phyloP scores from a whole-genome alignment of 2,329 filamentous ascomycete genomes.

The Cercospora berteroae region DNA sequence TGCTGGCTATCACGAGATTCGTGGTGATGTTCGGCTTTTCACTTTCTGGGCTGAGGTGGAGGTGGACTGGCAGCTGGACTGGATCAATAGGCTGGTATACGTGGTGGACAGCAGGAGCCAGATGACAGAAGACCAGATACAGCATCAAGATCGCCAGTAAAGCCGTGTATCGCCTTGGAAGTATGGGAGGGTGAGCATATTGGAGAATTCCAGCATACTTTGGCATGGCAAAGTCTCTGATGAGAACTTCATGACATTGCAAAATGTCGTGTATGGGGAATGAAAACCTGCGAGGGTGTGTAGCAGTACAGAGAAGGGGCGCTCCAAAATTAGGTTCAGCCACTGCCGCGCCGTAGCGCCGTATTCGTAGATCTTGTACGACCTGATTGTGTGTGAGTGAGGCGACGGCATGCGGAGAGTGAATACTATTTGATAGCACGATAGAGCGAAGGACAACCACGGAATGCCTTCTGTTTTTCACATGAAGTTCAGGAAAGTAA shows the following conservation, averaged over 20 bases:
- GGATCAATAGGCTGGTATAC: not conserved
- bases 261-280: not conserved
- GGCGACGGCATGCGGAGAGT: not conserved
- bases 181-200: not conserved
- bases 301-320: not conserved
- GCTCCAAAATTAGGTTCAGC: not conserved
- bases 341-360: not conserved
- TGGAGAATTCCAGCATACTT: not conserved
- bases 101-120: conserved; percentile 5
- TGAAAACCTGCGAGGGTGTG: not conserved
- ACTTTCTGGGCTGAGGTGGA: not conserved
- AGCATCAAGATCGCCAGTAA: not conserved
- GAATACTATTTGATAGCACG: too few relatives aligned
- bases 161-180: not conserved
- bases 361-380: not conserved
- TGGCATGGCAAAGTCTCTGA: not conserved
- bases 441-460: too few relatives aligned
- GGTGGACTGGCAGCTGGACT: not conserved
- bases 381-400: not conserved
- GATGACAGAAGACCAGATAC: not conserved
- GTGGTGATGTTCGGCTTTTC: not conserved
- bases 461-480: not conserved
- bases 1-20: conserved; percentile 24
- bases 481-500: not conserved
- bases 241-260: not conserved